These are phyloP conservation scores for Agrocybe chaxingu DNA, from an alignment of 768 basidiomycete species.

Conservation along the genomic window DNA sequence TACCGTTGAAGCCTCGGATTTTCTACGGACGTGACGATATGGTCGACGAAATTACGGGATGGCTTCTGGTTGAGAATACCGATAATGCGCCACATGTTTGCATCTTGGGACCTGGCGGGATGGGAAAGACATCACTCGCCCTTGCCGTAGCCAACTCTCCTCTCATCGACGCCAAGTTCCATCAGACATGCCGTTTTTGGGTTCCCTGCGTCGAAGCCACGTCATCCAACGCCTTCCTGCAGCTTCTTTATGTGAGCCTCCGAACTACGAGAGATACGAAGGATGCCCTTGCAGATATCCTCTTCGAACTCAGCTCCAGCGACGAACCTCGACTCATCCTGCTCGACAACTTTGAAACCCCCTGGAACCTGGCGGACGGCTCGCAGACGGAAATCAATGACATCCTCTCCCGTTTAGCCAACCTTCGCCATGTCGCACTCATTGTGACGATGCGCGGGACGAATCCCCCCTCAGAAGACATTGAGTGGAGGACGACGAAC, in stretches of 20 bases:
- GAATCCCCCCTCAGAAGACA: too few relatives aligned
- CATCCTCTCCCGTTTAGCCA: too few relatives aligned
- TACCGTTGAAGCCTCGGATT: neutral
- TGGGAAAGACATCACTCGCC: conserved; percentile 36
- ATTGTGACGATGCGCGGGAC: too few relatives aligned
- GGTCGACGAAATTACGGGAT: neutral
- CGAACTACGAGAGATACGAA: conserved; percentile 13
- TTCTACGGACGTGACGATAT: conserved; percentile 1
- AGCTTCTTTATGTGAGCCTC: conserved; percentile 15
- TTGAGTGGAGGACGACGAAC: too few relatives aligned
- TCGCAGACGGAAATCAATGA: neutral
- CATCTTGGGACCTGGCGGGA: conserved; percentile 29
- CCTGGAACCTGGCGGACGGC: conserved; percentile 24
- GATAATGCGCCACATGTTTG: neutral
- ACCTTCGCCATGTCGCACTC: too few relatives aligned
- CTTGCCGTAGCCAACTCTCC: conserved; percentile 25
- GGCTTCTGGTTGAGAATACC: neutral
- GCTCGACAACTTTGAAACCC: conserved; percentile 38
- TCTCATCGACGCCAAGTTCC: conserved; percentile 10
- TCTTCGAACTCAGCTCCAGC: conserved; percentile 16
- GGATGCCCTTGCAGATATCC: conserved; percentile 15
- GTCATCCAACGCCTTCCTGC: conserved; percentile 17
- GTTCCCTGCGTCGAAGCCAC: conserved; percentile 31
- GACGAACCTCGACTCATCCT: conserved; percentile 26
- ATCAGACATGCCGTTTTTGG: conserved; percentile 21